Evolutionary conservation across 345 rosid species (phyloP).

Genomic region (Citrus mangshanensis): DNA sequence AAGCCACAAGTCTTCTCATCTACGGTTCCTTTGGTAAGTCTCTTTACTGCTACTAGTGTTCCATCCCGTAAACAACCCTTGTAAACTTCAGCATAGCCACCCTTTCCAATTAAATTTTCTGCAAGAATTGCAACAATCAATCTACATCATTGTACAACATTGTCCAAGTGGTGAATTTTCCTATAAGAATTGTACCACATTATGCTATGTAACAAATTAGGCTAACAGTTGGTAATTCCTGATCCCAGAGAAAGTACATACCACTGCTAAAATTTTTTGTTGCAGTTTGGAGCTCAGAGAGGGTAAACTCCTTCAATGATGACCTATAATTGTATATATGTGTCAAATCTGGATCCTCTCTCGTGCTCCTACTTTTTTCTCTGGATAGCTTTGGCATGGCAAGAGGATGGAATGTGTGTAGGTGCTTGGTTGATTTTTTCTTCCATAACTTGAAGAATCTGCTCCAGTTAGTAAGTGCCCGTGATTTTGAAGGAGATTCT

Average conservation of each 20-base stretch:
- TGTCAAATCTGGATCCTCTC: conserved; percentile 41
- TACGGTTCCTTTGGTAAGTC: conserved; percentile 60
- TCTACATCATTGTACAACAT: not conserved
- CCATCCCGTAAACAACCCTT: conserved; percentile 66
- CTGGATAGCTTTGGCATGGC: conserved; percentile 29
- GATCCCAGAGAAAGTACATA: conserved; percentile 14
- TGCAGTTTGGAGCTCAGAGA: conserved; percentile 59
- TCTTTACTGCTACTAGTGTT: conserved; percentile 69
- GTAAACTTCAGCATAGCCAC: conserved; percentile 91
- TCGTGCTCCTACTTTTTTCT: conserved; percentile 40
- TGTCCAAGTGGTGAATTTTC: not conserved
- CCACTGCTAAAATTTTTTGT: conserved; percentile 69
- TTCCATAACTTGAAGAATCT: conserved; percentile 71
- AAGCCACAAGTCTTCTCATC: conserved; percentile 66
- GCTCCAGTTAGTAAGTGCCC: conserved; percentile 54
- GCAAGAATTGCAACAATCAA: conserved; percentile 10
- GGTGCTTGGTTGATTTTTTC: conserved; percentile 48
- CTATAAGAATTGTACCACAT: not conserved
- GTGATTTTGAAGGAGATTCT: conserved; percentile 21
- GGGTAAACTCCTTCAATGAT: conserved; percentile 52
- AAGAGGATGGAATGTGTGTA: conserved; percentile 46
- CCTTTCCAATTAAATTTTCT: conserved; percentile 86
- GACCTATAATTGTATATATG: conserved; percentile 60
- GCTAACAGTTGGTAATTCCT: not conserved
- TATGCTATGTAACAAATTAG: not conserved